Percentiles rank a stretch among this genome's conserved stretches.
phyloP scores from a whole-genome alignment of 805 yeast genomes.

The Middelhovenomyces tepae region DNA sequence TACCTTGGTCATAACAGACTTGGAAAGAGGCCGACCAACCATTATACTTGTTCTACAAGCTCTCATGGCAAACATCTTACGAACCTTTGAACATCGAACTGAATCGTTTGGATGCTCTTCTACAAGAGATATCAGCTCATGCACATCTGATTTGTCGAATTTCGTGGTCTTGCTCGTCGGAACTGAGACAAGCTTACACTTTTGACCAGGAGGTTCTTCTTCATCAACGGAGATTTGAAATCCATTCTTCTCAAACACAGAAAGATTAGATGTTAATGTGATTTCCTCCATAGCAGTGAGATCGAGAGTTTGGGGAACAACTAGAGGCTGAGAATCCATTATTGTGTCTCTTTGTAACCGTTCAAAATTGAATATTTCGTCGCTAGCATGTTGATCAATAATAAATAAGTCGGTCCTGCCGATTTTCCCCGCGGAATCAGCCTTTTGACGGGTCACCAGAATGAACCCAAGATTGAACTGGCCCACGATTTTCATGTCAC shows the following conservation, averaged over 20 bases:
- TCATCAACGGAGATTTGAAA: constrained; percentile 50
- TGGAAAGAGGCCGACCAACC: constrained; percentile 71
- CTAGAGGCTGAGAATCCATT: constrained; percentile 63
- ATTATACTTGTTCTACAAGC: constrained; percentile 91
- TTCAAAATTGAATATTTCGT: constrained; percentile 90
- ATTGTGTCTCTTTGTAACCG: constrained; percentile 44
- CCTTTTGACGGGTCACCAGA: constrained; percentile 43
- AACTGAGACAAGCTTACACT: constrained; percentile 47
- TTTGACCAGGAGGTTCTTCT: constrained; percentile 45
- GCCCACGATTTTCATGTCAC: constrained; percentile 71
- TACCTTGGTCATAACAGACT: constrained; percentile 54
- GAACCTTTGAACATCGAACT: constrained; percentile 64
- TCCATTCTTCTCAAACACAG: constrained; percentile 65
- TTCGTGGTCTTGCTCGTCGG: constrained; percentile 67
- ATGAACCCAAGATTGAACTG: constrained; percentile 95
- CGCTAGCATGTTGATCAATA: constrained; percentile 96
- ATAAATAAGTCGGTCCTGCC: constrained; percentile 58
- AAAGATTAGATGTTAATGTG: constrained; percentile 50
- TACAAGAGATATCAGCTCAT: constrained; percentile 65
- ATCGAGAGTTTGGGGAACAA: constrained; percentile 48
- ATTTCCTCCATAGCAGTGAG: constrained; percentile 74
- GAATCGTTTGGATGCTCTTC: constrained; percentile 40
- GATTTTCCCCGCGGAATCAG: constrained; percentile 4
- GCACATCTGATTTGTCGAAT: constrained; percentile 57
- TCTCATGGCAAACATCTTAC: constrained; percentile 84